Evolutionary conservation across 805 yeast species (phyloP), one percentile per base, ranked within the genome.

Genomic region (Candida sanyiensis): DNA sequence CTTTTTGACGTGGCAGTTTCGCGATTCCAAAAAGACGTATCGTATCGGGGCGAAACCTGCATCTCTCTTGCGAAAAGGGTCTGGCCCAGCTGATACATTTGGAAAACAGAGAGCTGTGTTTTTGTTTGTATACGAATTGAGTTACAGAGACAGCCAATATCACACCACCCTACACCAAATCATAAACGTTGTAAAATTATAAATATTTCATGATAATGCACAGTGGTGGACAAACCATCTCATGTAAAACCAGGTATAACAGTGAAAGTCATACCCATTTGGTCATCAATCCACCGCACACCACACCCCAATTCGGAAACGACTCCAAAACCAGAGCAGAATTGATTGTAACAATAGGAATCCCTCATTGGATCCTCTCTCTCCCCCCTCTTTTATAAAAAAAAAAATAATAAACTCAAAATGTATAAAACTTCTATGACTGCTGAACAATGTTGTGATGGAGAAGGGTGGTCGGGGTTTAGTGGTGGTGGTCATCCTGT

Each of bases 401-500:
- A 37, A 23, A 32, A 40, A 18, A 40, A 32, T 19, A 36, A 24
- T 24, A 29, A 34, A 34, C 34, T 34, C 19, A 20, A 24, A 21
- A 31, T 20, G 19, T 25, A 30, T 28, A 39, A 24, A 26, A 17
- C 39, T 25, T 23, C 32, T 20, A 13, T 17, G 22, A 20, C 28
- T 24, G 22, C 11, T 18, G 17, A n/a, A 26, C 11, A 12, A 19
- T 33, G 24, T 33, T 20, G 22, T 18, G 11, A 21, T 15, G 10
- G 12, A 9, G 32, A n/a, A 21, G 25, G 15, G 10, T 9, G 15
- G 13, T 12, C 11, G 15, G 31, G 8, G 28, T 32, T 35, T 39
- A 40, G 28, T 46, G 50, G 45, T 52, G 56, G 46, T 54, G 73
- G 60, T 75, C 80, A 56, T 69, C 77, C 46, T 67, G 75, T 52